phyloP scores from a whole-genome alignment of 306 rosid genomes.

The Trifolium subterraneum region DNA sequence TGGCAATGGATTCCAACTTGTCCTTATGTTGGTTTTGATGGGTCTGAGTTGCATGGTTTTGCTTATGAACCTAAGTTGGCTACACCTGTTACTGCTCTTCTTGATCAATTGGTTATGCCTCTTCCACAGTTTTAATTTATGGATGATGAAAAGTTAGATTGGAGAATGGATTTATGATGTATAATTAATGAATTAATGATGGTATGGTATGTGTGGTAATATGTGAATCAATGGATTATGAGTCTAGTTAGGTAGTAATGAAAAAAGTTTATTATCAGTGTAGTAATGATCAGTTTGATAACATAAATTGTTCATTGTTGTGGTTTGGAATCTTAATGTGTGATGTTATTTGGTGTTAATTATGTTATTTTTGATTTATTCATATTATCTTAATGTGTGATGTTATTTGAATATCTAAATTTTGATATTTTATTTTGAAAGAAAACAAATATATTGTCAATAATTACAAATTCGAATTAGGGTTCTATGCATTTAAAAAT shows the following conservation, averaged over 20 bases:
- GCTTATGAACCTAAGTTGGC: constrained; percentile 87
- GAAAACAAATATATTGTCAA: no score
- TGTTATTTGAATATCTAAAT: no score
- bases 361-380: no score
- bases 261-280: background rate
- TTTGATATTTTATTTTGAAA: no score
- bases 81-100: constrained; percentile 76
- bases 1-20: constrained; percentile 99
- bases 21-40: constrained; percentile 57
- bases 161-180: background rate
- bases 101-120: constrained; percentile 75
- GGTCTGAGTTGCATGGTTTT: constrained; percentile 70
- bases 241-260: background rate
- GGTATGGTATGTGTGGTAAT: background rate
- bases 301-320: background rate
- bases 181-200: background rate
- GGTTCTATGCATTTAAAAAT: no score
- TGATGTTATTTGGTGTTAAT: background rate
- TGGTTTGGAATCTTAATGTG: background rate
- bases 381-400: no score
- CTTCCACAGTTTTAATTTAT: constrained; percentile 49
- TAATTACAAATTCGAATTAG: no score
- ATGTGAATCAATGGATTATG: background rate
- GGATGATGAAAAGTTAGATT: background rate
- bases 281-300: background rate